These are phyloP conservation scores for Colletotrichum siamense DNA, from an alignment of 2,329 filamentous ascomycete species.

Conservation along the genomic window DNA sequence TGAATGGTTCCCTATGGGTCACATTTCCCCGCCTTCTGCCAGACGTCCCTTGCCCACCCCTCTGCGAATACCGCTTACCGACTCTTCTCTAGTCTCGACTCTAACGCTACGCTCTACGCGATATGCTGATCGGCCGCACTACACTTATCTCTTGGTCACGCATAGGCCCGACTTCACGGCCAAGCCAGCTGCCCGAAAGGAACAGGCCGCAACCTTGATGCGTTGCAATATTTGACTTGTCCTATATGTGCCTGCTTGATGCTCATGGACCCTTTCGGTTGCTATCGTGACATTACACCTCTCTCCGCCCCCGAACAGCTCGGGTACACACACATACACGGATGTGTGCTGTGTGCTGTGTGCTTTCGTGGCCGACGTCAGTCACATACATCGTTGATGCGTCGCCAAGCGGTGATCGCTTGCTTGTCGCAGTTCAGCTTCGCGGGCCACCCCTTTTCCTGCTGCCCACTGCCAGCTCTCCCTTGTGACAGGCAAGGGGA, in stretches of 20 bases:
- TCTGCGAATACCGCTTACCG: background rate
- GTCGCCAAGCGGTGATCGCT: background rate
- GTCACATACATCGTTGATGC: background rate
- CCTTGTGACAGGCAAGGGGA: background rate
- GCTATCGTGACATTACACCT: background rate
- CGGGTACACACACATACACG: background rate
- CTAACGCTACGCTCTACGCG: background rate
- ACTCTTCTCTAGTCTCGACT: background rate
- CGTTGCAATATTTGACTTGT: slow-evolving; percentile 8
- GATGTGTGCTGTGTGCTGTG: background rate
- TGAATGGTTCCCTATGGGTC: background rate
- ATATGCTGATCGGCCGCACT: background rate
- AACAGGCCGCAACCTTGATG: slow-evolving; percentile 3
- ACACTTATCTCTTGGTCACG: background rate
- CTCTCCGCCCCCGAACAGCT: background rate
- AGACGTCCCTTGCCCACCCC: background rate
- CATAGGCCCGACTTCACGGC: background rate
- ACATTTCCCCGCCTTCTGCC: slow-evolving; percentile 7
- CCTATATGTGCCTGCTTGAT: background rate
- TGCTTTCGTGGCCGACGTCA: background rate
- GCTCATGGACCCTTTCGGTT: background rate
- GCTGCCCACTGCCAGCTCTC: background rate
- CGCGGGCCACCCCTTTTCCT: background rate
- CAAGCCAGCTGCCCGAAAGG: background rate
- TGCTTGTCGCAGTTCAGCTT: background rate